Conservation (phyloP, 352 stramenopile species). For the Phytophthora colocasiae region DNA sequence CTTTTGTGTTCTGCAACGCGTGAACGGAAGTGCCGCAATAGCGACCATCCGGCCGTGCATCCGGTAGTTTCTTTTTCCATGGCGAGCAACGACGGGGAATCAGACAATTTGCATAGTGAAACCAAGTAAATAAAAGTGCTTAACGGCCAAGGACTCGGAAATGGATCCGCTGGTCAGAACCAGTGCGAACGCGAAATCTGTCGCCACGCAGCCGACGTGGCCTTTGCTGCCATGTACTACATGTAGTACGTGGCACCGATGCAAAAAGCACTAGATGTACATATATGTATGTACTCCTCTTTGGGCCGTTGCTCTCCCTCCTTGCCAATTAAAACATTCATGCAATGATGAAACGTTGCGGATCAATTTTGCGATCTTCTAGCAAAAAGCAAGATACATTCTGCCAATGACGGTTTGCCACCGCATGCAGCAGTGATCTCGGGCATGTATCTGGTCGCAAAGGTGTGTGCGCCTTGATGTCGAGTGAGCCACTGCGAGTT, state of each 20-base stretch:
- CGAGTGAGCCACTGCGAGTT: neutral
- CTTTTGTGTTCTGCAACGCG: constrained; percentile 11
- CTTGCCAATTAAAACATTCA: too few species aligned
- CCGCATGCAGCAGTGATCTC: neutral
- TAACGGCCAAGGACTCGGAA: constrained; percentile 14
- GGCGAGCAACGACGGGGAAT: constrained; percentile 3
- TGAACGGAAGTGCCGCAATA: neutral
- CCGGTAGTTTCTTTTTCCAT: constrained; percentile 11
- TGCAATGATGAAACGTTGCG: neutral
- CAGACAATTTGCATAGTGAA: constrained; percentile 22
- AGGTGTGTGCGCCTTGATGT: constrained; percentile 6
- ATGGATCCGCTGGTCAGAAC: constrained; percentile 22
- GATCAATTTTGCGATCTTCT: neutral
- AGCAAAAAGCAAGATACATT: neutral
- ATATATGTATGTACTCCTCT: too few species aligned
- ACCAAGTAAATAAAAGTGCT: constrained; percentile 13
- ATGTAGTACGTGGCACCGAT: neutral
- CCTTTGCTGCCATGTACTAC: neutral
- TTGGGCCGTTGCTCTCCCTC: too few species aligned
- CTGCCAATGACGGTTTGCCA: constrained; percentile 10
- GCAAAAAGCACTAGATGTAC: neutral
- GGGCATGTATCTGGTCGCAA: constrained; percentile 12
- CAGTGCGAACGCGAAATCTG: constrained; percentile 3
- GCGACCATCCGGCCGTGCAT: constrained; percentile 4
- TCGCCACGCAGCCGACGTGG: constrained; percentile 10